Percentiles rank a stretch among this genome's conserved stretches.
Conservation (phyloP, 1,284 basidiomycete genomes). For the Paramarasmius palmivorus region DNA sequence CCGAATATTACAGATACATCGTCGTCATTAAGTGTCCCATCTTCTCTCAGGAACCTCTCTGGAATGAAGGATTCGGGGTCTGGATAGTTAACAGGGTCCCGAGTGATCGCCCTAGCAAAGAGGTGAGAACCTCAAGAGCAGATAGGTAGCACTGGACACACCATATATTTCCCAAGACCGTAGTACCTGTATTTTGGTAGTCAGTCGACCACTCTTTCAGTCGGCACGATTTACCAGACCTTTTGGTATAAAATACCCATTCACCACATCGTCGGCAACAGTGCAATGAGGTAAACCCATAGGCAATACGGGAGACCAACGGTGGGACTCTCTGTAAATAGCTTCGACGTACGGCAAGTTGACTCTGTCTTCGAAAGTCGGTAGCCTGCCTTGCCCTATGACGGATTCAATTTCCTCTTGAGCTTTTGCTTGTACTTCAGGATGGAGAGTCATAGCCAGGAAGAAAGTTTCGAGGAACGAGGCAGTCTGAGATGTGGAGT, state of each 20-base stretch:
- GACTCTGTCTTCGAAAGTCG: slow-evolving; percentile 33
- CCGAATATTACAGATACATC: too few species aligned
- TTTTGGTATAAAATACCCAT: slow-evolving; percentile 29
- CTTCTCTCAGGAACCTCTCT: slow-evolving; percentile 22
- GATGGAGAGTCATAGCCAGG: slow-evolving; percentile 41
- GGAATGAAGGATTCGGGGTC: slow-evolving; percentile 25
- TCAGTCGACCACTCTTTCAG: too few species aligned
- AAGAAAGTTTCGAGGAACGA: slow-evolving; percentile 38
- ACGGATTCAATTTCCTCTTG: slow-evolving; percentile 36
- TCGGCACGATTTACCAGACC: slow-evolving; percentile 11
- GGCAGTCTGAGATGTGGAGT: slow-evolving; percentile 22
- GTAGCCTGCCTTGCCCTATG: slow-evolving; percentile 33
- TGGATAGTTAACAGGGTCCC: slow-evolving; percentile 23
- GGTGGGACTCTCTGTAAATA: slow-evolving; percentile 34
- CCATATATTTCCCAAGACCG: slow-evolving; percentile 28
- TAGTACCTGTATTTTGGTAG: slow-evolving; percentile 17
- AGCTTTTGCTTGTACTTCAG: slow-evolving; percentile 37
- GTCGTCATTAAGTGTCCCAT: too few species aligned
- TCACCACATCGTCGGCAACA: slow-evolving; percentile 23
- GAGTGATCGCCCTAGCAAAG: slow-evolving; percentile 25
- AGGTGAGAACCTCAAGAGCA: background rate
- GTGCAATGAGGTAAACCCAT: slow-evolving; percentile 23
- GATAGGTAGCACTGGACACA: slow-evolving; percentile 6
- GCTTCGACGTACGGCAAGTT: slow-evolving; percentile 37
- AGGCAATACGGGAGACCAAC: slow-evolving; percentile 29